Conservation (phyloP, 2,329 filamentous ascomycete species). For the Verruconis gallopava region DNA sequence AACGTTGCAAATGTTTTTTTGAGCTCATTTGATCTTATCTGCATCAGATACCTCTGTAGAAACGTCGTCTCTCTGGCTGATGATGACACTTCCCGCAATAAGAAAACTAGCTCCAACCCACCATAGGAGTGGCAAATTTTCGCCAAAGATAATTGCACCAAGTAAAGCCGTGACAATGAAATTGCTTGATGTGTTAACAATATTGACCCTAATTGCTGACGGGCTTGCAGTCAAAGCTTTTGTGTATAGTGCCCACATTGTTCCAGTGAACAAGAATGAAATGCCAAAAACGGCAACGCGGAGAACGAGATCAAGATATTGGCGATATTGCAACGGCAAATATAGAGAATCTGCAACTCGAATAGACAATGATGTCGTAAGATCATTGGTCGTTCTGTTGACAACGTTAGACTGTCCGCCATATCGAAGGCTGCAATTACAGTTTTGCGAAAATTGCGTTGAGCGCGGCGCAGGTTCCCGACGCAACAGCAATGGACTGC, state of each 20-base stretch:
- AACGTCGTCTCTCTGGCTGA: constrained; percentile 60
- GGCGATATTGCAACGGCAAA: too few relatives aligned
- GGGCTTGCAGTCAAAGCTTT: constrained; percentile 59
- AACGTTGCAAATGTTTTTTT: too few relatives aligned
- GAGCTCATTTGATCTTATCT: too few relatives aligned
- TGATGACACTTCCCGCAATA: constrained; percentile 65
- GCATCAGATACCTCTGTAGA: too few relatives aligned
- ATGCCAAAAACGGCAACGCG: constrained; percentile 56
- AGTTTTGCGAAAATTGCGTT: constrained; percentile 78
- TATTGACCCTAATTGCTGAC: constrained; percentile 66
- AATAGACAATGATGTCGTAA: constrained; percentile 41
- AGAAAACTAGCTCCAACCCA: constrained; percentile 61
- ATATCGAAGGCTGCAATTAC: constrained; percentile 33
- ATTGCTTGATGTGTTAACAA: constrained; percentile 73
- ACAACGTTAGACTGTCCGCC: constrained; percentile 1
- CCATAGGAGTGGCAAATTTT: constrained; percentile 60
- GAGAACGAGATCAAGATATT: constrained; percentile 37
- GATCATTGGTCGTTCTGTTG: constrained; percentile 44
- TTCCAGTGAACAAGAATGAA: constrained; percentile 61
- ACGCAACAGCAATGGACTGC: constrained; percentile 57
- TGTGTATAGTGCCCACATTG: constrained; percentile 81
- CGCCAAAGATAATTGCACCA: constrained; percentile 57
- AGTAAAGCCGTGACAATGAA: constrained; percentile 67
- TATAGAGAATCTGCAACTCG: constrained; percentile 36
- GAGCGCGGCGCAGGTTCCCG: constrained; percentile 64